Conservation (phyloP, 352 stramenopile genomes). For the Detonula confervacea region DNA sequence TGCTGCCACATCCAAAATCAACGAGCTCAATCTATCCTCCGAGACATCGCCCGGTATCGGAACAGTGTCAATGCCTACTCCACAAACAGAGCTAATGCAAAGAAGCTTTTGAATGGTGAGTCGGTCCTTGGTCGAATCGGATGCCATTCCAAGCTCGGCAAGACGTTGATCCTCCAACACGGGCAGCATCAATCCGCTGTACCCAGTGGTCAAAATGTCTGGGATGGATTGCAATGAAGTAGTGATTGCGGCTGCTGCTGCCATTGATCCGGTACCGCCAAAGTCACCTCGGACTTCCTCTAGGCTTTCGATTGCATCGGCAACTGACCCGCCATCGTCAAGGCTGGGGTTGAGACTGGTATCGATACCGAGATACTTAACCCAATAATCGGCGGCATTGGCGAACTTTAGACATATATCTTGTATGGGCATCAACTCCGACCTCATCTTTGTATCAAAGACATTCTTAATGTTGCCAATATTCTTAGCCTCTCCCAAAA, state of each 20-base stretch:
- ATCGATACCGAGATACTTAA: conserved; percentile 76
- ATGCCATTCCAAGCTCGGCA: conserved; percentile 51
- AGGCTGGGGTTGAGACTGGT: conserved; percentile 81
- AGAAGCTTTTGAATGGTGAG: conserved; percentile 73
- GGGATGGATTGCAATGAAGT: conserved; percentile 70
- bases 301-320: conserved; percentile 70
- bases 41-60: conserved; percentile 73
- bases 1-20: conserved; percentile 82
- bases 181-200: conserved; percentile 83
- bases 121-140: neutral
- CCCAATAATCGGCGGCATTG: conserved; percentile 17
- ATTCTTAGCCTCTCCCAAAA: conserved; percentile 56
- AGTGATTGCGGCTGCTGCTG: conserved; percentile 71
- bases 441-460: conserved; percentile 54
- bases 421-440: conserved; percentile 66
- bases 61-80: conserved; percentile 86
- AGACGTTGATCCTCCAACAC: conserved; percentile 79
- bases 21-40: conserved; percentile 49
- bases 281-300: conserved; percentile 64
- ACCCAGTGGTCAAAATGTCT: conserved; percentile 68
- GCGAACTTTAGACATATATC: conserved; percentile 38
- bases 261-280: conserved; percentile 64
- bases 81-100: conserved; percentile 82
- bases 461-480: conserved; percentile 58
- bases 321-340: conserved; percentile 67